A percentile compares a stretch with the other conserved stretches of the same genome.
Evolutionary conservation across 2,329 filamentous ascomycete species (phyloP).

Genomic region (Ophiostoma montium): DNA sequence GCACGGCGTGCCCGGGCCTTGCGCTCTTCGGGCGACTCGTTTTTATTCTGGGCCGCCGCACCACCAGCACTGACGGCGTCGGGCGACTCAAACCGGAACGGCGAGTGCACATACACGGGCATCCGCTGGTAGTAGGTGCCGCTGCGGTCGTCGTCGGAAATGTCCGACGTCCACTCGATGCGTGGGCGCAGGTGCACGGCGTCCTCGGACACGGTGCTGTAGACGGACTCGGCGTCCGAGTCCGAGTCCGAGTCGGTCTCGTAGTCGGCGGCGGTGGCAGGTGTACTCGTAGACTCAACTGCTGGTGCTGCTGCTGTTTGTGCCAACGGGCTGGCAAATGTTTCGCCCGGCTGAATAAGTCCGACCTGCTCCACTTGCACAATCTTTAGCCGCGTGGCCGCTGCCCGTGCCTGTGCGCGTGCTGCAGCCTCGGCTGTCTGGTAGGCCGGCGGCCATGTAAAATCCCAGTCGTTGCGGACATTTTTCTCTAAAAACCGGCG

Average conservation of each 20-base stretch:
- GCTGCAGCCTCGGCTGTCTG: background rate
- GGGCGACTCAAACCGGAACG: conserved; percentile 37
- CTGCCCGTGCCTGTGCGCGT: background rate
- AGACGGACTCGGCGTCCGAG: conserved; percentile 34
- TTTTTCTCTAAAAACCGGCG: conserved; percentile 38
- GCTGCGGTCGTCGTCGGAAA: conserved; percentile 33
- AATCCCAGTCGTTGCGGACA: conserved; percentile 46
- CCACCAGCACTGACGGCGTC: conserved; percentile 35
- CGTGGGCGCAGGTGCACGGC: conserved; percentile 34
- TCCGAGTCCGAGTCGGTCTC: conserved; percentile 22
- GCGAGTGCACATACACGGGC: conserved; percentile 21
- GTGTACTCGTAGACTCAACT: no score
- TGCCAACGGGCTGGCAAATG: conserved; percentile 7
- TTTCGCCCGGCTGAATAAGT: conserved; percentile 5
- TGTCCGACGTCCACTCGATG: conserved; percentile 42
- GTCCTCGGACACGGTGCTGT: conserved; percentile 45
- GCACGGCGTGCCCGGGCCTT: conserved; percentile 42
- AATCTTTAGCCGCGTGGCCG: background rate
- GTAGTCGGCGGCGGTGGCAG: conserved; percentile 14
- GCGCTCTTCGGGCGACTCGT: conserved; percentile 30
- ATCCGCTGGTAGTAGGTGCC: conserved; percentile 14
- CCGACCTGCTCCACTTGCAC: conserved; percentile 5
- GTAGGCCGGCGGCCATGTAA: conserved; percentile 32
- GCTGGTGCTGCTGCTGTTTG: no score
- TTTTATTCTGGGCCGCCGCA: conserved; percentile 21